phyloP scores from a whole-genome alignment of 2,329 filamentous ascomycete genomes.

The Pseudocercospora musae region DNA sequence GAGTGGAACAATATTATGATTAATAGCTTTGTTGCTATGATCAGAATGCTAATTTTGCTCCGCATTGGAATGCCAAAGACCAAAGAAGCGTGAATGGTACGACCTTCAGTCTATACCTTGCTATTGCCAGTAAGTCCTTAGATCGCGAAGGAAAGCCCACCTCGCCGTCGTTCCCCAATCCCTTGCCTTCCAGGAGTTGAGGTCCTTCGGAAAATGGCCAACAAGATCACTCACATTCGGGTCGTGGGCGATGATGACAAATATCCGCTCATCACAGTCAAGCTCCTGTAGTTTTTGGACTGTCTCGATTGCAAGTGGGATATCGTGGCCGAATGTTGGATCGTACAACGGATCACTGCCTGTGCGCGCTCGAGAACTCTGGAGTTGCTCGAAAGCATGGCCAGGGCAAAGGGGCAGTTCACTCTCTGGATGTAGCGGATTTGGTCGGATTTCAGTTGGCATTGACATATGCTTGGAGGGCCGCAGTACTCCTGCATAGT shows the following conservation, averaged over 20 bases:
- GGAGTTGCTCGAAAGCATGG: slow-evolving; percentile 2
- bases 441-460: slow-evolving; percentile 18
- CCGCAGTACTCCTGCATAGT: slow-evolving; percentile 46
- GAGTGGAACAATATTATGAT: no score
- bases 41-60: no score
- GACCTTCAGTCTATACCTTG: not conserved
- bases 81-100: not conserved
- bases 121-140: slow-evolving; percentile 3
- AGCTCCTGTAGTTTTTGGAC: slow-evolving; percentile 8
- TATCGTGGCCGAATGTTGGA: slow-evolving; percentile 8
- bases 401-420: not conserved
- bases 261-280: slow-evolving; percentile 1
- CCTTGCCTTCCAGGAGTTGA: slow-evolving; percentile 6
- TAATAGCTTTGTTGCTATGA: no score
- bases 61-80: no score
- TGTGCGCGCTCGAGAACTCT: not conserved
- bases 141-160: slow-evolving; percentile 6
- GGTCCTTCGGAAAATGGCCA: not conserved
- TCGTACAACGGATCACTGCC: not conserved
- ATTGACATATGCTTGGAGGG: slow-evolving; percentile 43
- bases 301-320: slow-evolving; percentile 4
- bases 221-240: not conserved
- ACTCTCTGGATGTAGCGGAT: not conserved
- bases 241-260: slow-evolving; percentile 5
- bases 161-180: not conserved